Evolutionary conservation across 192 early-diverging fungal genomes (phyloP).

Genomic region (Spizellomyces sp.): DNA sequence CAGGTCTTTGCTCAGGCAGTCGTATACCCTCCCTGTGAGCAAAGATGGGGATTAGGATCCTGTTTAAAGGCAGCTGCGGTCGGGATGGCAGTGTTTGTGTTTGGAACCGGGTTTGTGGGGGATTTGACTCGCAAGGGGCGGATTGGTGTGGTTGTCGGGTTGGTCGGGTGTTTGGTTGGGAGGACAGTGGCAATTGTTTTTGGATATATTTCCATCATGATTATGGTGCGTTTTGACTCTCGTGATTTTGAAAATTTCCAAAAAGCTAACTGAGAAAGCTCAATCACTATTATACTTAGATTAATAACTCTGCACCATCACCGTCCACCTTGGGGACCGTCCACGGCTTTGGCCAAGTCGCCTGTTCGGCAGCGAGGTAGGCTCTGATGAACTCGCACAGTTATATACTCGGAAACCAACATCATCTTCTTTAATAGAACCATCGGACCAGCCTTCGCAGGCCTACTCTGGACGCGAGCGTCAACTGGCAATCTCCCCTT

Average conservation of each 20-base stretch:
- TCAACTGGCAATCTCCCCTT: slow-evolving; percentile 11
- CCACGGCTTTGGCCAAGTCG: slow-evolving; percentile 37
- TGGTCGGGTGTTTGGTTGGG: slow-evolving; percentile 16
- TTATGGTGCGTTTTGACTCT: slow-evolving; percentile 15
- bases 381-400: too few relatives aligned
- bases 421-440: neutral
- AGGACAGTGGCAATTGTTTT: slow-evolving; percentile 26
- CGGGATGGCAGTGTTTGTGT: slow-evolving; percentile 31
- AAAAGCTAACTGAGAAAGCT: neutral
- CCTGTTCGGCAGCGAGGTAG: slow-evolving; percentile 16
- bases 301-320: slow-evolving; percentile 39
- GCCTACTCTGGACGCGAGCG: slow-evolving; percentile 31
- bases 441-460: slow-evolving; percentile 39
- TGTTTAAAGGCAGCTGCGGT: slow-evolving; percentile 23
- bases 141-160: slow-evolving; percentile 2
- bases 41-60: neutral
- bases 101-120: slow-evolving; percentile 18
- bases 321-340: slow-evolving; percentile 30
- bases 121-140: slow-evolving; percentile 11
- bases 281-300: neutral
- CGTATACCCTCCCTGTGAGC: slow-evolving; percentile 29
- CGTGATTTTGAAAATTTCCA: too few relatives aligned
- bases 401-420: too few relatives aligned
- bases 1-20: slow-evolving; percentile 26
- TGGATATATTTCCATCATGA: slow-evolving; percentile 38